Evolutionary conservation across 371 early-diverging fungal species (phyloP), one percentile per base, ranked within the genome.

Genomic region (Blakeslea trispora): DNA sequence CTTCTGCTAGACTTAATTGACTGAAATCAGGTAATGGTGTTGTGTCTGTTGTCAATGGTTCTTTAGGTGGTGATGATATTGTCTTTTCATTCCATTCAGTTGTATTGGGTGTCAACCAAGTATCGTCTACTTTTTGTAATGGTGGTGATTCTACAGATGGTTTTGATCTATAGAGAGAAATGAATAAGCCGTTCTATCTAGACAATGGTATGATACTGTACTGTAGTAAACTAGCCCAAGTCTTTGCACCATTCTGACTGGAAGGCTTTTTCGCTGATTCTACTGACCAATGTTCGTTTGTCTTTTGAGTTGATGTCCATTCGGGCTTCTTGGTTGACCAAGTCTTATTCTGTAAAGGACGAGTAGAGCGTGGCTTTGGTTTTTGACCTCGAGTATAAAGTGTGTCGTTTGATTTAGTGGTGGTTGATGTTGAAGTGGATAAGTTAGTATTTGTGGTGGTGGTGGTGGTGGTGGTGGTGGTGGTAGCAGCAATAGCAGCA

Each of bases 191-290:
- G 2, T 35, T 45, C 19, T 31, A 41, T 14, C n/a, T 11, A 15
- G 23, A 17, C 42, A 23, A 22, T 37, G 19, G 35, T n/a, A 46
- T 28, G 75, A 83, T 57, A n/a, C n/a, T n/a, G n/a, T 70, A 88
- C 89, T 85, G 86, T 44, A 87, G 81, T 55, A 87, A 73, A 60
- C 86, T 86, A 57, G 90, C 90, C 90, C 90, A 90, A 45, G 90
- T 63, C 54, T 71, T 71, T 48, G 66, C 47, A 46, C 46, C 47
- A 54, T 45, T n/a, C 46, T 21, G 15, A 18, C 24, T 50, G 54
- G 53, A 49, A n/a, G 46, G 53, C 49, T 59, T 50, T 50, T 60
- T 31, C 39, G n/a, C n/a, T n/a, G 40, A 54, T 14, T 35, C 55
- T 23, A 35, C 31, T 35, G 32, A 44, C 57, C 57, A 49, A 37